A percentile compares a stretch with the other conserved stretches of the same genome.
Conservation (phyloP, 2,329 filamentous ascomycete genomes). For the Beauveria rudraprayagi region DNA sequence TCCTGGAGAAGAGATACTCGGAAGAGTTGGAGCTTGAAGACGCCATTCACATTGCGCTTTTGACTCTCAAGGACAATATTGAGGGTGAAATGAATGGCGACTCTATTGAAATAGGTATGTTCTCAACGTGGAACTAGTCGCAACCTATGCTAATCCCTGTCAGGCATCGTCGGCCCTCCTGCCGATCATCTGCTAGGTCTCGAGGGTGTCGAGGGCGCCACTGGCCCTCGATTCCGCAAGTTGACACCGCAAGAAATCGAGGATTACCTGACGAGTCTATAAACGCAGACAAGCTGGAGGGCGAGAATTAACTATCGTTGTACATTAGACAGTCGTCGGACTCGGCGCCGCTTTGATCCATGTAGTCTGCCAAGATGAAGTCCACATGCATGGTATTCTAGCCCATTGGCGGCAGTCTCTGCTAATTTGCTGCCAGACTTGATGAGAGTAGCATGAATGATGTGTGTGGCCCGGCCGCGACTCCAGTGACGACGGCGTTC, state of each 20-base stretch:
- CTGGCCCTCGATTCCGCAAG: constrained; percentile 85
- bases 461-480: constrained; percentile 35
- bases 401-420: constrained; percentile 12
- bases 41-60: constrained; percentile 92
- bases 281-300: constrained; percentile 27
- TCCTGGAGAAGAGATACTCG: constrained; percentile 97
- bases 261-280: constrained; percentile 98
- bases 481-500: constrained; percentile 27
- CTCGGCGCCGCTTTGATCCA: constrained; percentile 27
- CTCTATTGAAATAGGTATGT: constrained; percentile 87
- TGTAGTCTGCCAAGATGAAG: constrained; percentile 14
- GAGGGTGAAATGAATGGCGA: constrained; percentile 99
- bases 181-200: constrained; percentile 88
- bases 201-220: constrained; percentile 78
- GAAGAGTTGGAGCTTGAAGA: constrained; percentile 96
- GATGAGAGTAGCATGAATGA: background rate
- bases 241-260: constrained; percentile 97
- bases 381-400: constrained; percentile 15
- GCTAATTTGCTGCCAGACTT: background rate
- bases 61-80: constrained; percentile 98
- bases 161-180: constrained; percentile 90
- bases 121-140: background rate
- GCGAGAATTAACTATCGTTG: constrained; percentile 23
- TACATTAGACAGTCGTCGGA: constrained; percentile 36
- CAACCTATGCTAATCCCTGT: constrained; percentile 18